Conservation (phyloP, 495 filamentous ascomycete species). For the Paragyromitra xinjiangensis region DNA sequence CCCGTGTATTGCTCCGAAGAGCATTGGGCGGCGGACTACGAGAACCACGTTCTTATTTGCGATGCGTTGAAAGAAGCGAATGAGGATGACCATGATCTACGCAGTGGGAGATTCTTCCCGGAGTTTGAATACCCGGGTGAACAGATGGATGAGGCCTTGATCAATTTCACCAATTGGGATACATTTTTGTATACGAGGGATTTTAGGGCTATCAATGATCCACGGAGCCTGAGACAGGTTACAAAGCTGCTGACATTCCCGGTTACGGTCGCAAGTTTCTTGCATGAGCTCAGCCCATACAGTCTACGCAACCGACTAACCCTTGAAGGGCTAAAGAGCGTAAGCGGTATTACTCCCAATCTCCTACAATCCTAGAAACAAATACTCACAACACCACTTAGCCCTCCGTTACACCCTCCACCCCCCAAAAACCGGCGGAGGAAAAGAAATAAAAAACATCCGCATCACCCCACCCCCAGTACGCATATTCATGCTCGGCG, state of each 20-base stretch:
- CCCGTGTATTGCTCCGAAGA: conserved; percentile 91
- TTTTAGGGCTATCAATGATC: conserved; percentile 86
- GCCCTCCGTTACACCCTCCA: conserved; percentile 93
- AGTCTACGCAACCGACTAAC: conserved; percentile 79
- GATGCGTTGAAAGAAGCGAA: conserved; percentile 91
- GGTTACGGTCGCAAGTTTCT: conserved; percentile 83
- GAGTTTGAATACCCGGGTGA: conserved; percentile 90
- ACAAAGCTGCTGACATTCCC: conserved; percentile 94
- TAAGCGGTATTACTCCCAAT: conserved; percentile 71
- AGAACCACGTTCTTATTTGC: conserved; percentile 88
- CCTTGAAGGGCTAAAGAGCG: conserved; percentile 85
- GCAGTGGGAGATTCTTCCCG: conserved; percentile 86
- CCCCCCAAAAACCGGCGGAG: conserved; percentile 80
- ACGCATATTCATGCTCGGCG: conserved; percentile 92
- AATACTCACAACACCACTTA: conserved; percentile 55
- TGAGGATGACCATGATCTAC: conserved; percentile 96
- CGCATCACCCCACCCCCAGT: conserved; percentile 84
- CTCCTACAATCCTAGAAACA: not conserved
- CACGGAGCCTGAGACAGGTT: conserved; percentile 85
- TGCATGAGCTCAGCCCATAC: conserved; percentile 95
- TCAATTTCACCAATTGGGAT: conserved; percentile 99
- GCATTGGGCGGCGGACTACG: conserved; percentile 95
- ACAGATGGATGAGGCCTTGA: conserved; percentile 87
- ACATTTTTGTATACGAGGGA: conserved; percentile 90
- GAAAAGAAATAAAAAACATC: conserved; percentile 76